Evolutionary conservation across 2,329 filamentous ascomycete genomes (phyloP).

Genomic region (Exophiala oligosperma): DNA sequence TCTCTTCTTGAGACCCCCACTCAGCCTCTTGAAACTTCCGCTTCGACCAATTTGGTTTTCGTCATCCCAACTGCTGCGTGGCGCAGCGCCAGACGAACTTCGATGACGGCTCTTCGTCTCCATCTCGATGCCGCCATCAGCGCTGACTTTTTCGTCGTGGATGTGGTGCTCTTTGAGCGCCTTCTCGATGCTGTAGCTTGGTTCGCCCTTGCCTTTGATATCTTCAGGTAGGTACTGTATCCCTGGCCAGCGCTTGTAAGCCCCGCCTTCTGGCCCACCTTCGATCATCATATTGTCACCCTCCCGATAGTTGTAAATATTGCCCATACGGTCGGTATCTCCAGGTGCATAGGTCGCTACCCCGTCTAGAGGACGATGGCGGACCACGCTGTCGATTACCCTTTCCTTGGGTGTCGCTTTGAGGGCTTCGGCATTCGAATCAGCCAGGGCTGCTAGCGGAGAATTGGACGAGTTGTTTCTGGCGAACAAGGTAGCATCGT

Average conservation of each 20-base stretch:
- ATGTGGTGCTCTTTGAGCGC: conserved; percentile 61
- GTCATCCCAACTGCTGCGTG: conserved; percentile 17
- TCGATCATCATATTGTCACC: conserved; percentile 85
- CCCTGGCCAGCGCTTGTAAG: conserved; percentile 74
- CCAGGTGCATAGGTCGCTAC: conserved; percentile 76
- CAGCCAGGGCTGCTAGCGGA: conserved; percentile 73
- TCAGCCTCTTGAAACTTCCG: conserved; percentile 26
- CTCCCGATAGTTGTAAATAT: conserved; percentile 75
- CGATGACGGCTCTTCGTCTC: conserved; percentile 20
- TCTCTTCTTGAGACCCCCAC: conserved; percentile 27
- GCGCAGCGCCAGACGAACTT: conserved; percentile 9
- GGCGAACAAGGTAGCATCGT: conserved; percentile 75
- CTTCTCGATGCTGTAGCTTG: conserved; percentile 69
- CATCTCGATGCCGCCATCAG: conserved; percentile 28
- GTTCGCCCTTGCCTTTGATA: conserved; percentile 80
- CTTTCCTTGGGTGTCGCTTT: conserved; percentile 78
- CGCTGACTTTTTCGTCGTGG: conserved; percentile 11
- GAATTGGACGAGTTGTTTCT: conserved; percentile 65
- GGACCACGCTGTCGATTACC: conserved; percentile 69
- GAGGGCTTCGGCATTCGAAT: conserved; percentile 73
- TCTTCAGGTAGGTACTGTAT: conserved; percentile 69
- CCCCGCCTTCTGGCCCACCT: conserved; percentile 64
- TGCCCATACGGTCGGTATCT: conserved; percentile 65
- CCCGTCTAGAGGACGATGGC: conserved; percentile 78
- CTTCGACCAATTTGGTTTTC: conserved; percentile 14